These are phyloP conservation scores for Entomortierella lignicola DNA, from an alignment of 192 early-diverging fungal species.

Conservation along the genomic window DNA sequence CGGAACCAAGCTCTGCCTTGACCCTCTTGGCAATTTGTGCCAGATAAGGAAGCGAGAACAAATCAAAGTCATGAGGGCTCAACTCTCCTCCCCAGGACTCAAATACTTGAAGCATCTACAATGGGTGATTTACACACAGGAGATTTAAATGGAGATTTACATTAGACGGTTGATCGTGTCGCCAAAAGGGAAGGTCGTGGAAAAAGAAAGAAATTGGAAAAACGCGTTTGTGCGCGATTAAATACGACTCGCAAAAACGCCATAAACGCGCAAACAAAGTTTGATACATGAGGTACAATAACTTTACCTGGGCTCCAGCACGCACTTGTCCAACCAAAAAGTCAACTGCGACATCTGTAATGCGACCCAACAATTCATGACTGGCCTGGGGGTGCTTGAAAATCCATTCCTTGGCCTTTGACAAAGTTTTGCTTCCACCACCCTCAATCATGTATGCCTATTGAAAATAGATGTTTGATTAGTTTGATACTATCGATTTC, in stretches of 20 bases:
- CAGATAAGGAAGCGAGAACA: constrained; percentile 92
- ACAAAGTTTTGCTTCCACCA: constrained; percentile 90
- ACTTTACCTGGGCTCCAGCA: constrained; percentile 92
- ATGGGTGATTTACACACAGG: neutral
- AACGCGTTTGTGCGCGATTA: constrained; percentile 5
- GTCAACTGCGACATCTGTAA: constrained; percentile 86
- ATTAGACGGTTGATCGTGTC: neutral
- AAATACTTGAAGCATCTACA: constrained; percentile 94
- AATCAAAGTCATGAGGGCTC: constrained; percentile 80
- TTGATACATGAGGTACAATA: neutral
- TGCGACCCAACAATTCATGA: constrained; percentile 80
- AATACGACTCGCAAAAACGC: neutral
- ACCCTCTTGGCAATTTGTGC: constrained; percentile 82
- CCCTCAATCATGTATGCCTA: constrained; percentile 98
- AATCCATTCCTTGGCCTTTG: constrained; percentile 93
- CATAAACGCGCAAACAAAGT: neutral
- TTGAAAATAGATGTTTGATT: too few species aligned
- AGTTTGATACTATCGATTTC: too few species aligned
- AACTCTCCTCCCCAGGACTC: constrained; percentile 98
- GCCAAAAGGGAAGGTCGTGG: neutral
- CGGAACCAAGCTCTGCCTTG: constrained; percentile 61
- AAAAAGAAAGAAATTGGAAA: neutral
- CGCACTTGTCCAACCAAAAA: constrained; percentile 93
- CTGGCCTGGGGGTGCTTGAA: constrained; percentile 79
- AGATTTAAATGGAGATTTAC: neutral